Base-by-base conservation (phyloP, 768 basidiomycete genomes). In the Lactifluus hygrophoroides region DNA sequence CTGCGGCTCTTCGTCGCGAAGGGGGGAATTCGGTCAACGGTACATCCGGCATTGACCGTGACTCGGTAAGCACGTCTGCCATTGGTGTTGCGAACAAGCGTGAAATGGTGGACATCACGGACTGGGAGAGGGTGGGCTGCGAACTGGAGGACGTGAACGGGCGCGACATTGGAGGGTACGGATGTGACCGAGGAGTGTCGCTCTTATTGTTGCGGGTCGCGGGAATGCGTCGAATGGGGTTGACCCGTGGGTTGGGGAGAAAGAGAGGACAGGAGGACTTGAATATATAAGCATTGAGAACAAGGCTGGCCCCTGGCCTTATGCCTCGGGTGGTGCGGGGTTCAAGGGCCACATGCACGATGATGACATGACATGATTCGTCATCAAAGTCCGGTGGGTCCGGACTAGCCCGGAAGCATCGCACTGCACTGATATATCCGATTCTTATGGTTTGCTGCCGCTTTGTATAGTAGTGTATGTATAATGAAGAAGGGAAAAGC, bases 51-150 rank as follows among this genome's bases (percentile, higher is more conserved):
- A 54, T 37, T 13, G 53, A 37, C 10, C 34, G 43, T 35, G 53
- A 54, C 53, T 27, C 53, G 44, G 23, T 37, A 16, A 54, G 32
- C n/a, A 21, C 19, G 10, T 54, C 53, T 9, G 53, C 44, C 43
- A 54, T 44, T 19, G 53, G 53, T 4, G 53, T 54, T 13, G 53
- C 53, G 32, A 54, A 54, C 32, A 54, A n/a, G 5, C 53, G 53
- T 17, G 43, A 54, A 10, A 54, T 54, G 32, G 53, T 54, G 16
- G 53, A 45, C 44, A 54, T 3, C 9, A 54, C 53, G 3, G 53
- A 35, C 5, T 32, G 53, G 34, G 53, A 54, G 9, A 54, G 42
- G 6, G 53, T 27, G 16, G 53, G 43, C 23, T 45, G 43, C 9
- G 53, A 54, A 21, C 23, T 43, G 11, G 53, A 46, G 2, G 53